Evolutionary conservation across 805 yeast genomes (phyloP), one percentile per base, ranked within the genome.

Genomic region (Gaillardinia entomophila): DNA sequence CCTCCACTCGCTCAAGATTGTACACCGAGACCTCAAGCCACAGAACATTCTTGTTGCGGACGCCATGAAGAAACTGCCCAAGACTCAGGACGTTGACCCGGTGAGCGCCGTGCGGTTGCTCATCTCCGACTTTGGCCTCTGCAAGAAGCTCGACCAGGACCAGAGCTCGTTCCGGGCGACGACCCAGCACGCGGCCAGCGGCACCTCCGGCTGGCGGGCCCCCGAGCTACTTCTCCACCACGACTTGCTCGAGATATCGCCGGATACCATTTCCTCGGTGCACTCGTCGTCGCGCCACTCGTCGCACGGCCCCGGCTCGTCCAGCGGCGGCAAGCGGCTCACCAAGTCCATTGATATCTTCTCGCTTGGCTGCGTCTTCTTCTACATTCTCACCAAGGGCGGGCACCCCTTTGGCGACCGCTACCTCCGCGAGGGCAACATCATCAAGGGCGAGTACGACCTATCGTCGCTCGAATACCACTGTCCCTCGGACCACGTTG

Each of bases 151-250:
- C 32, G 98, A 92, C 40, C 76, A 79, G 12, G 97, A 88, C 46
- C 96, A 92, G 56, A 83, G 95, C 2, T 85, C 96, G 2, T 90
- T 90, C 56, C 73, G 90, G 40, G 95, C 96, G 0, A 90, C 96
- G 0, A 81, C 92, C 0, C 88, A 86, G 22, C 80, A 87, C 48
- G 94, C 95, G 13, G 95, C 97, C 1, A 61, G 61, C 39, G 98
- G 98, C 2, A 92, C 98, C 0, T 76, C 92, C 3, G 99, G 99
- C 3, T 92, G 98, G 98, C 73, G 97, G 46, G 97, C 99, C 0
- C 98, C 98, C 0, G 98, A 92, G 49, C 56, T 86, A 22, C 58
- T 86, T 24, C 54, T 73, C 16, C 43, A 42, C 10, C 59, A 59
- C 27, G 66, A 62, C 34, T 47, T 62, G 31, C 35, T 48, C 8